A percentile compares a stretch with the other conserved stretches of the same genome.
Evolutionary conservation across 768 basidiomycete genomes (phyloP).

Genomic region (Rhodocollybia butyracea): DNA sequence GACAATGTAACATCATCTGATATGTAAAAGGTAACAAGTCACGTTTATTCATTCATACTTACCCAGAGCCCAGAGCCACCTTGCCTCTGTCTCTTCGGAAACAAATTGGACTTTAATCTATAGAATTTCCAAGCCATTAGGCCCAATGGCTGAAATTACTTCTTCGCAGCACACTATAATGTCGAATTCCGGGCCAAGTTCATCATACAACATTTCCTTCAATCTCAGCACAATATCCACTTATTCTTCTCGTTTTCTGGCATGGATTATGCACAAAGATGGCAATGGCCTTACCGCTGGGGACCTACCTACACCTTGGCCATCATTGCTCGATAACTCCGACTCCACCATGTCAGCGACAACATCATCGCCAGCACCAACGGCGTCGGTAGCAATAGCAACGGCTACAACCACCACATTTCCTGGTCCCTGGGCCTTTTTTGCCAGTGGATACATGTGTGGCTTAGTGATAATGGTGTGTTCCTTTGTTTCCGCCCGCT

Average conservation of each 20-base stretch:
- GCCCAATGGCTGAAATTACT: neutral
- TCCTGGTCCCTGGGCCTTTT: conserved; percentile 68
- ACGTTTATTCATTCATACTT: too few species aligned
- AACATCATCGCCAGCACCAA: neutral
- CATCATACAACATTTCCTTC: conserved; percentile 36
- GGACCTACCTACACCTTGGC: too few species aligned
- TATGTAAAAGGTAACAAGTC: too few species aligned
- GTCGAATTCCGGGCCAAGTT: neutral
- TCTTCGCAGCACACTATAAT: neutral
- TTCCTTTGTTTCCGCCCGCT: neutral
- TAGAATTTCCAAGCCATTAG: too few species aligned
- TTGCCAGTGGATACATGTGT: conserved; percentile 70
- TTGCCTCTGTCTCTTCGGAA: neutral
- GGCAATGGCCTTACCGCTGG: too few species aligned
- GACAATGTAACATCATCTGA: too few species aligned
- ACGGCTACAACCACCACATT: conserved; percentile 19
- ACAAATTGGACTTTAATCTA: neutral
- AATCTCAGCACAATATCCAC: conserved; percentile 33
- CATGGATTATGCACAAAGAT: conserved; percentile 34
- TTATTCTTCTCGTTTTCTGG: conserved; percentile 38
- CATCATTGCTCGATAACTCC: too few species aligned
- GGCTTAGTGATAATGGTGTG: conserved; percentile 65
- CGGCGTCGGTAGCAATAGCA: neutral
- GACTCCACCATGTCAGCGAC: conserved; percentile 11
- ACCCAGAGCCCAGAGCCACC: too few species aligned